Conservation (phyloP, 2,329 filamentous ascomycete genomes). For the Exophiala viscosa region DNA sequence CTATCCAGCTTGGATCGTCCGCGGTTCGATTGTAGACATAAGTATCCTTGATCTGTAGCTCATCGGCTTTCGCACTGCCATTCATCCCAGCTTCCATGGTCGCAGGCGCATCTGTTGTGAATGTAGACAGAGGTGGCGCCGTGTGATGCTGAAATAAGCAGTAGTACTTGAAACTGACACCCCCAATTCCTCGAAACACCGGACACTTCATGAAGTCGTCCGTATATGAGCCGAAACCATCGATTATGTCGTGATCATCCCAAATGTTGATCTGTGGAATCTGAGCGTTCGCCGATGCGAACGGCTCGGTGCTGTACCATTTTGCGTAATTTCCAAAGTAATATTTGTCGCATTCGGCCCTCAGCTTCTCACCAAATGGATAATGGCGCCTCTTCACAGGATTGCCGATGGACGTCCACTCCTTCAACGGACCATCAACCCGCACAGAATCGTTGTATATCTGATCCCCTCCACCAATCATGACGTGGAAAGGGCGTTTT, state of each 20-base stretch:
- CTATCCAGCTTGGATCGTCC: conserved; percentile 71
- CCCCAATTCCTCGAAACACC: conserved; percentile 63
- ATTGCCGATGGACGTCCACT: conserved; percentile 60
- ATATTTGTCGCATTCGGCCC: conserved; percentile 57
- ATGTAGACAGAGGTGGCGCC: conserved; percentile 78
- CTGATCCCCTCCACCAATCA: conserved; percentile 90
- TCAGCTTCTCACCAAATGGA: conserved; percentile 63
- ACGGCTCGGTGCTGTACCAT: conserved; percentile 68
- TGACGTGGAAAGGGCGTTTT: conserved; percentile 60
- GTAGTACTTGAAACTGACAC: conserved; percentile 58
- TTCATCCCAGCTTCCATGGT: conserved; percentile 49
- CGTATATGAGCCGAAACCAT: conserved; percentile 64
- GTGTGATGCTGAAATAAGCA: conserved; percentile 71
- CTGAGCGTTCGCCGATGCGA: conserved; percentile 57
- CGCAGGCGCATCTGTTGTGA: conserved; percentile 67
- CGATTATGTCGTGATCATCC: conserved; percentile 65
- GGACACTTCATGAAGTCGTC: conserved; percentile 61
- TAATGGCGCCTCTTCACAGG: conserved; percentile 58
- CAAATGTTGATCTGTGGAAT: conserved; percentile 64
- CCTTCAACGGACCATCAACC: conserved; percentile 72
- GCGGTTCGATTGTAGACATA: conserved; percentile 61
- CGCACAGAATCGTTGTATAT: conserved; percentile 75
- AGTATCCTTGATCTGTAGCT: conserved; percentile 67
- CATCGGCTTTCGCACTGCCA: conserved; percentile 56
- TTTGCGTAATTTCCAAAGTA: conserved; percentile 60